phyloP scores from a whole-genome alignment of 768 basidiomycete species.

The Gloeopeniophorella convolvens region DNA sequence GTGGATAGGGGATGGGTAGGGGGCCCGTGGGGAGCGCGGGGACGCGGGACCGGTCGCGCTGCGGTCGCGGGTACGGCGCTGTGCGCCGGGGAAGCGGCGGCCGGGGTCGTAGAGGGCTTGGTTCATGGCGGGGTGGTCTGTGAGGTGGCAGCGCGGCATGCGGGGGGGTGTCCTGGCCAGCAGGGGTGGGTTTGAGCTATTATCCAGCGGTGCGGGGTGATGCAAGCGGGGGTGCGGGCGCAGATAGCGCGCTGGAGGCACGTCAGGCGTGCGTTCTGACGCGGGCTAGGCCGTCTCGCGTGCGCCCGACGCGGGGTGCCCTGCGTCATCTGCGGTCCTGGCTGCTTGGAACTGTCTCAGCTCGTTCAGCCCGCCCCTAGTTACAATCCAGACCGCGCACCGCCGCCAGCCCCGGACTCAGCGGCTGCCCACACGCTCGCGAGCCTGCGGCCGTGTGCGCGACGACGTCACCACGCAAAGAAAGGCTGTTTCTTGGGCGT shows the following conservation, averaged over 20 bases:
- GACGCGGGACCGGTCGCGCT: background rate
- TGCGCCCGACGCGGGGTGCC: background rate
- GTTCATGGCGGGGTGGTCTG: background rate
- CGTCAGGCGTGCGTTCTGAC: background rate
- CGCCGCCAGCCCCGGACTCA: too few relatives aligned
- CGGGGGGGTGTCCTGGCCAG: background rate
- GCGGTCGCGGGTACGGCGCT: constrained; percentile 7
- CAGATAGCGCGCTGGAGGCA: too few relatives aligned
- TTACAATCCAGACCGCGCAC: too few relatives aligned
- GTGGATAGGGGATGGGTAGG: constrained; percentile 15
- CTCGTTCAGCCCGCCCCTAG: too few relatives aligned
- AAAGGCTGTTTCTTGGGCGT: too few relatives aligned
- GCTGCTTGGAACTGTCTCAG: too few relatives aligned
- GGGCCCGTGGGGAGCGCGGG: background rate
- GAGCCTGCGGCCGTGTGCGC: too few relatives aligned
- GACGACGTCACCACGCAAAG: too few relatives aligned
- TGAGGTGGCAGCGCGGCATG: background rate
- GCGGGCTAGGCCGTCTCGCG: background rate
- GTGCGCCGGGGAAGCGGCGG: constrained; percentile 2
- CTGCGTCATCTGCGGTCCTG: background rate
- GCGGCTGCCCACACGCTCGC: too few relatives aligned
- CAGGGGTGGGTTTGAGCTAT: constrained; percentile 4
- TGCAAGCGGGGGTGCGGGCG: background rate
- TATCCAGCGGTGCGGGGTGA: background rate
- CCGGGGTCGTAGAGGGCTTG: constrained; percentile 9